A percentile compares a stretch with the other conserved stretches of the same genome.
These are phyloP conservation scores for Boletus reticuloceps DNA, from an alignment of 768 basidiomycete genomes.

Conservation along the genomic window DNA sequence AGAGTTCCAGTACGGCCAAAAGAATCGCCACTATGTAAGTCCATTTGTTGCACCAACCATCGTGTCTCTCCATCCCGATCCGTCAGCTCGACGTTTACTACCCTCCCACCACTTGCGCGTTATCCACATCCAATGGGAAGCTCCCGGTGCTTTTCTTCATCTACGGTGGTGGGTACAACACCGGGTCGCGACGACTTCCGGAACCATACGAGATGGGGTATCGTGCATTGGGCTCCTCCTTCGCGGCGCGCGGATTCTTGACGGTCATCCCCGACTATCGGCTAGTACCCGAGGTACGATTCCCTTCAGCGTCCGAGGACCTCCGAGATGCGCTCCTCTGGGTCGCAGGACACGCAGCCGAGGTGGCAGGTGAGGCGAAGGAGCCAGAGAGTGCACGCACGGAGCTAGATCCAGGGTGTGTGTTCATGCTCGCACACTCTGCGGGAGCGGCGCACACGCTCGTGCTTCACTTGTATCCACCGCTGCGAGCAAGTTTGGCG, in stretches of 20 bases:
- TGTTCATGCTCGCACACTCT: conserved; percentile 60
- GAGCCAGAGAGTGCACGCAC: conserved; percentile 1
- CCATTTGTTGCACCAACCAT: background rate
- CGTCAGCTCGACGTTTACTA: conserved; percentile 67
- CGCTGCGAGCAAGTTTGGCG: conserved; percentile 33
- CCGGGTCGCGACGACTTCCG: conserved; percentile 47
- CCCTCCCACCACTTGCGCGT: conserved; percentile 34
- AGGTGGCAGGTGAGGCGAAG: conserved; percentile 13
- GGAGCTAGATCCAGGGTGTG: conserved; percentile 37
- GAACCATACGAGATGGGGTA: conserved; percentile 51
- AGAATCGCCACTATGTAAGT: conserved; percentile 39
- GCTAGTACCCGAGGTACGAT: conserved; percentile 54
- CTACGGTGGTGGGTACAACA: conserved; percentile 65
- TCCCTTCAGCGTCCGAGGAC: conserved; percentile 55
- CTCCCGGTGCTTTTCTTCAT: conserved; percentile 59
- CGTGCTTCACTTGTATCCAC: conserved; percentile 39
- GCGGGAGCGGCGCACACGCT: conserved; percentile 54
- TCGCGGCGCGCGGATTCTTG: conserved; percentile 55
- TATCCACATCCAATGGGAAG: conserved; percentile 23
- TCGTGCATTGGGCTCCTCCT: conserved; percentile 58
- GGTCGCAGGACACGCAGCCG: conserved; percentile 38
- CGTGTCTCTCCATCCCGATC: background rate
- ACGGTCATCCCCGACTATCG: conserved; percentile 71
- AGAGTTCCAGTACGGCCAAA: conserved; percentile 55
- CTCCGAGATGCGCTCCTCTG: conserved; percentile 59